These are phyloP conservation scores for Aspergillus baeticus DNA, from an alignment of 495 filamentous ascomycete species.

Conservation along the genomic window DNA sequence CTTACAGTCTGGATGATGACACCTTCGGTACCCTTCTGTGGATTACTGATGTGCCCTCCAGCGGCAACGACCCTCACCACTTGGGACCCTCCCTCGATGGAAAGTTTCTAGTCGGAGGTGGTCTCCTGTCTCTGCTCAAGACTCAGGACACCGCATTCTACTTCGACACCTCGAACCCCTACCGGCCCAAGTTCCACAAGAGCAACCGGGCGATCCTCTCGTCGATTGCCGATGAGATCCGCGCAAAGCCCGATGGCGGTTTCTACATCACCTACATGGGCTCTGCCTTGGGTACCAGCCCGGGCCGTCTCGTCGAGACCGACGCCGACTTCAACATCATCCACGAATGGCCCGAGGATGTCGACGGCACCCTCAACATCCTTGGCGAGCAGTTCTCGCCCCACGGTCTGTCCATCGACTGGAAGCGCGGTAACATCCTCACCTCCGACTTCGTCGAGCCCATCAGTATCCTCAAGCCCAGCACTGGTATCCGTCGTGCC, in stretches of 20 bases:
- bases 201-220: slow-evolving; percentile 55
- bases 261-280: slow-evolving; percentile 64
- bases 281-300: slow-evolving; percentile 54
- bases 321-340: slow-evolving; percentile 61
- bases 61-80: slow-evolving; percentile 63
- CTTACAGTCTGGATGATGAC: slow-evolving; percentile 60
- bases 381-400: slow-evolving; percentile 59
- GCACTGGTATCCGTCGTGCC: slow-evolving; percentile 47
- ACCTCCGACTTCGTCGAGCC: slow-evolving; percentile 65
- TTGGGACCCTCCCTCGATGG: slow-evolving; percentile 57
- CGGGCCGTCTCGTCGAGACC: slow-evolving; percentile 59
- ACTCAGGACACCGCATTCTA: slow-evolving; percentile 64
- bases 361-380: slow-evolving; percentile 49
- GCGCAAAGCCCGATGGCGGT: slow-evolving; percentile 63
- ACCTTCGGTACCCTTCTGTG: slow-evolving; percentile 60
- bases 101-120: slow-evolving; percentile 59
- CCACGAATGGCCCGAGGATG: slow-evolving; percentile 58
- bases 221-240: slow-evolving; percentile 63
- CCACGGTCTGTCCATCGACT: slow-evolving; percentile 60
- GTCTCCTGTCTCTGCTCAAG: slow-evolving; percentile 61
- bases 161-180: slow-evolving; percentile 59
- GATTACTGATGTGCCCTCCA: slow-evolving; percentile 58
- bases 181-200: slow-evolving; percentile 56
- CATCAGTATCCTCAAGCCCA: slow-evolving; percentile 58
- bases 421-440: slow-evolving; percentile 52